These are phyloP conservation scores for Cladosporium sp. DNA, from an alignment of 2,329 filamentous ascomycete species.

Conservation along the genomic window DNA sequence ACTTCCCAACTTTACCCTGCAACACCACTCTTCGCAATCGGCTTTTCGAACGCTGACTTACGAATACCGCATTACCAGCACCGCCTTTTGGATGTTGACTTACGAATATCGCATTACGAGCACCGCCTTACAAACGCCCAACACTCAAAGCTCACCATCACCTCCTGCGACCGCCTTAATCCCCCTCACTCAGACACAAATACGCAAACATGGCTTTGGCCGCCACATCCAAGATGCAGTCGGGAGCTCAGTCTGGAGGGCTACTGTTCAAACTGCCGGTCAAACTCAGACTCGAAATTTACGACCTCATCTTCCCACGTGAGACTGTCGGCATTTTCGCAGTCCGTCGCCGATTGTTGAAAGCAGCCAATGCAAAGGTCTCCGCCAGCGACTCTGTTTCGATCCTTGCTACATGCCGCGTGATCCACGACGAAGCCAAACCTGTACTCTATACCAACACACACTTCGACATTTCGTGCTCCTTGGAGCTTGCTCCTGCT, in stretches of 20 bases:
- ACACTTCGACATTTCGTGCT: not conserved
- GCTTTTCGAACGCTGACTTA: too few relatives aligned
- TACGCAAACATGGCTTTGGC: not conserved
- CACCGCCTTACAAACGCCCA: too few relatives aligned
- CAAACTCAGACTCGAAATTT: not conserved
- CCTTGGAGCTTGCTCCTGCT: too few relatives aligned
- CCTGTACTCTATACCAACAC: not conserved
- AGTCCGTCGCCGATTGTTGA: not conserved
- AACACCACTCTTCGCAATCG: not conserved
- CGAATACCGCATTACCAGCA: too few relatives aligned
- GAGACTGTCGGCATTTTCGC: not conserved
- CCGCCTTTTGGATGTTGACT: too few relatives aligned
- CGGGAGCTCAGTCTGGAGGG: not conserved
- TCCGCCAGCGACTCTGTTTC: not conserved
- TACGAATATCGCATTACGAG: too few relatives aligned
- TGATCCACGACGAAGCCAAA: not conserved
- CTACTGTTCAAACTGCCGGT: not conserved
- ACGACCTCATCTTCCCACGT: not conserved
- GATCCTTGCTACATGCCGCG: not conserved
- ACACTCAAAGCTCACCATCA: too few relatives aligned
- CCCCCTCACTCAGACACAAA: not conserved
- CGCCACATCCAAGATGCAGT: not conserved
- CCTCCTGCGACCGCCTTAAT: too few relatives aligned
- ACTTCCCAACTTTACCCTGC: not conserved
- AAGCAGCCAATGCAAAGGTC: not conserved